Base-by-base conservation (phyloP, 2,329 filamentous ascomycete species). In the Aspergillus ochraceoroseus region DNA sequence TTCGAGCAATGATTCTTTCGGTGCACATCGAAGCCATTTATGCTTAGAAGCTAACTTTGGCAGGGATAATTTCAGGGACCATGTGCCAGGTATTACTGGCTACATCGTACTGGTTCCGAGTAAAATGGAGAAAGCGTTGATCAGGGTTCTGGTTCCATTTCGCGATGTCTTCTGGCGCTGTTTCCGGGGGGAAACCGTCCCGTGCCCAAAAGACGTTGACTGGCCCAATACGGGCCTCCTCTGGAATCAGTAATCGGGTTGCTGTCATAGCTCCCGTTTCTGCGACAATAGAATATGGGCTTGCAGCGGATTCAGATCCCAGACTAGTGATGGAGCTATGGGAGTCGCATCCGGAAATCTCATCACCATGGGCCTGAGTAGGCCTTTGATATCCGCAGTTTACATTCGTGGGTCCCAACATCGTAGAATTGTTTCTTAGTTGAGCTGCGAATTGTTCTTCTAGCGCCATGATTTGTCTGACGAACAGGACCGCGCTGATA, bases 381-480 rank as follows among this genome's bases (percentile, higher is more conserved):
- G 7, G 29, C 18, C 12, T 23, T 12, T 22, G 31, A 22, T 9
- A 22, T 22, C 5, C 9, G 17, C 2, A 11, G 5, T 11, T 3
- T 22, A 19, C 5, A 22, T 31, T 8, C 13, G 3, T 31, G 11
- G 12, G 1, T 12, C 7, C 5, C 8, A 12, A 15, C 7, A 3
- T 6, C 7, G n/a, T n/a, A n/a, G n/a, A n/a, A n/a, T n/a, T n/a
- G n/a, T n/a, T n/a, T n/a, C 9, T 8, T 7, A 19, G 4, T 7
- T 22, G 5, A 6, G 7, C n/a, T 5, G 5, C 25, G 3, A 14
- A 17, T 12, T 36, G 15, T 38, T 63, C 61, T 40, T 65, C 61
- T 2, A 64, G 12, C n/a, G 39, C 41, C 26, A 64, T 60, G 11
- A 65, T 41, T 3, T 27, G 42, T 38, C 62, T 50, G 0, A 43